phyloP scores from a whole-genome alignment of 371 early-diverging fungal species.

The Mycotypha africana region DNA sequence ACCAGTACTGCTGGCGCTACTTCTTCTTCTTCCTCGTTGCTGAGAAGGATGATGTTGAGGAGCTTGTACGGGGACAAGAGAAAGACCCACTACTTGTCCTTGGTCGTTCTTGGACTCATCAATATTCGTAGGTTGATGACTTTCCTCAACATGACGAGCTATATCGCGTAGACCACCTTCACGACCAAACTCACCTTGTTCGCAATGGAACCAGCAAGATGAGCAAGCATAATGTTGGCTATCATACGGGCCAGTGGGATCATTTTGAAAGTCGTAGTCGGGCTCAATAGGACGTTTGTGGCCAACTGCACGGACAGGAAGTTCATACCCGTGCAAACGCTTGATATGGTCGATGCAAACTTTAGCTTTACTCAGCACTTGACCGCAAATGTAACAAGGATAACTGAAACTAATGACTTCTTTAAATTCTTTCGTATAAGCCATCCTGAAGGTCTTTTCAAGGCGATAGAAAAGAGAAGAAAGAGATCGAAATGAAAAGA shows the following conservation, averaged over 20 bases:
- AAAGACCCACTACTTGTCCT: not conserved
- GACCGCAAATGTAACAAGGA: constrained; percentile 7
- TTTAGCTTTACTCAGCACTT: not conserved
- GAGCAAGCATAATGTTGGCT: constrained; percentile 4
- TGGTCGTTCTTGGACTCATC: no score
- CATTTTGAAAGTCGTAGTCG: not conserved
- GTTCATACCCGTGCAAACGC: constrained; percentile 3
- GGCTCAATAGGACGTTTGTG: not conserved
- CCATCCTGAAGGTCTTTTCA: no score
- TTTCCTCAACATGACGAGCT: not conserved
- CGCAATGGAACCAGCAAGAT: constrained; percentile 13
- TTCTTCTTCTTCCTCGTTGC: not conserved
- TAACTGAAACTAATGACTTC: constrained; percentile 1
- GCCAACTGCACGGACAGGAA: constrained; percentile 1
- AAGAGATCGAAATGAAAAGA: no score
- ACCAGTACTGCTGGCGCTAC: no score
- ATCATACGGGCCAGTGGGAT: not conserved
- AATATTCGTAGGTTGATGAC: not conserved
- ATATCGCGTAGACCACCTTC: not conserved
- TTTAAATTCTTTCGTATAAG: not conserved
- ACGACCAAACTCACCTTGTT: no score
- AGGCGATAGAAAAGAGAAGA: no score
- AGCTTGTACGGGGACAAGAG: not conserved
- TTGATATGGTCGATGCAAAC: constrained; percentile 2
- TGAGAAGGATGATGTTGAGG: no score